A percentile compares a stretch with the other conserved stretches of the same genome.
phyloP scores from a whole-genome alignment of 106 monocot genomes.

The Dendrobium catenatum region DNA sequence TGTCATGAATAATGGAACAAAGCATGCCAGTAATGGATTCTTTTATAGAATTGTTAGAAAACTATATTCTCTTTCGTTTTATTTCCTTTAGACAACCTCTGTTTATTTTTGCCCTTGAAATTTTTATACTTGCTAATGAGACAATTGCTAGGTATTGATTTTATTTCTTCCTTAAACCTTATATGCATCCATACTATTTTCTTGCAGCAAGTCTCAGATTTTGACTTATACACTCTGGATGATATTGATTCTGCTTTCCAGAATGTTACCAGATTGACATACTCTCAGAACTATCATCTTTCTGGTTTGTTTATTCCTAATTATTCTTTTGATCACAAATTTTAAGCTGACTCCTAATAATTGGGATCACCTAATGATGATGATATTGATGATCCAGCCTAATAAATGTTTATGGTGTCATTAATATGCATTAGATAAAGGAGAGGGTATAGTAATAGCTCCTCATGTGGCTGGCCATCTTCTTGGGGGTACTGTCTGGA shows the following conservation, averaged over 20 bases:
- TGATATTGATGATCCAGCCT: not conserved
- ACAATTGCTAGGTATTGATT: not conserved
- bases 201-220: conserved; percentile 93
- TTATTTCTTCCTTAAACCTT: not conserved
- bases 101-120: not conserved
- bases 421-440: conserved; percentile 59
- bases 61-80: not conserved
- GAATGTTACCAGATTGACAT: conserved; percentile 82
- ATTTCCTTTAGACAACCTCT: not conserved
- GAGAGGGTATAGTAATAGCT: conserved; percentile 97
- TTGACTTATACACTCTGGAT: conserved; percentile 90
- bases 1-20: not conserved
- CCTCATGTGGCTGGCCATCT: conserved; percentile 97
- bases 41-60: not conserved
- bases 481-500: conserved; percentile 96
- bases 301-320: conserved; percentile 47
- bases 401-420: not conserved
- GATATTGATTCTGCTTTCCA: conserved; percentile 95
- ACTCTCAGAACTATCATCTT: conserved; percentile 89
- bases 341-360: not conserved
- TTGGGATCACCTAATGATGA: not conserved
- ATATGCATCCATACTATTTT: not conserved
- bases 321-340: not conserved
- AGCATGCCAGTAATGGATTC: not conserved
- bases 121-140: not conserved